Conservation (phyloP, 805 yeast genomes). For the Wickerhamiella alocasiicola region DNA sequence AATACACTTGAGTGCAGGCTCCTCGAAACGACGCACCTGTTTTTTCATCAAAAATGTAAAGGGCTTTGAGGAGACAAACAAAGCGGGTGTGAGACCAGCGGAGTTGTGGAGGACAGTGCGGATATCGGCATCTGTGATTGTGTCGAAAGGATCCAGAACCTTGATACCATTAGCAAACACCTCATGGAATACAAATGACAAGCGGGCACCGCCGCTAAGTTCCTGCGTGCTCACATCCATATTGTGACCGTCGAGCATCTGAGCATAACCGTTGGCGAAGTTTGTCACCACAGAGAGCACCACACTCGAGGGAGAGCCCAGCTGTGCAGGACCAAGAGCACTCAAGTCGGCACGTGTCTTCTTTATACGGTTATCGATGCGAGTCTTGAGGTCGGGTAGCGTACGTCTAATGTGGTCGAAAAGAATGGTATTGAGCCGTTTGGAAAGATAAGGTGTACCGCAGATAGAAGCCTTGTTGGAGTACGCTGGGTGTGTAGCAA, state of each 20-base stretch:
- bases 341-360: conserved; percentile 72
- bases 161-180: conserved; percentile 85
- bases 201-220: conserved; percentile 95
- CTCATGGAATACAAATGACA: conserved; percentile 94
- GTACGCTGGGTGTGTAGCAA: conserved; percentile 80
- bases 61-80: conserved; percentile 95
- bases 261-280: conserved; percentile 83
- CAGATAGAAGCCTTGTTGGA: conserved; percentile 85
- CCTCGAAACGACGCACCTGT: conserved; percentile 88
- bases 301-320: conserved; percentile 76
- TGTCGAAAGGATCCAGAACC: conserved; percentile 91
- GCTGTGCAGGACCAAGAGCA: conserved; percentile 65
- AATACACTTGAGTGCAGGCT: conserved; percentile 81
- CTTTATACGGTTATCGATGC: conserved; percentile 74
- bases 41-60: conserved; percentile 89
- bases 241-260: conserved; percentile 86
- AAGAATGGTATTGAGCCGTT: conserved; percentile 77
- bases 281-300: conserved; percentile 87
- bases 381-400: conserved; percentile 83
- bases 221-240: conserved; percentile 81
- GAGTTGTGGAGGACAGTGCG: conserved; percentile 95
- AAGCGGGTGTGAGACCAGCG: conserved; percentile 88
- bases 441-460: conserved; percentile 94
- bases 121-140: conserved; percentile 87
- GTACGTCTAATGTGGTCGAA: conserved; percentile 82